A percentile compares a stretch with the other conserved stretches of the same genome.
Conservation (phyloP, 163 green algal species). For the Volvox carteri region DNA sequence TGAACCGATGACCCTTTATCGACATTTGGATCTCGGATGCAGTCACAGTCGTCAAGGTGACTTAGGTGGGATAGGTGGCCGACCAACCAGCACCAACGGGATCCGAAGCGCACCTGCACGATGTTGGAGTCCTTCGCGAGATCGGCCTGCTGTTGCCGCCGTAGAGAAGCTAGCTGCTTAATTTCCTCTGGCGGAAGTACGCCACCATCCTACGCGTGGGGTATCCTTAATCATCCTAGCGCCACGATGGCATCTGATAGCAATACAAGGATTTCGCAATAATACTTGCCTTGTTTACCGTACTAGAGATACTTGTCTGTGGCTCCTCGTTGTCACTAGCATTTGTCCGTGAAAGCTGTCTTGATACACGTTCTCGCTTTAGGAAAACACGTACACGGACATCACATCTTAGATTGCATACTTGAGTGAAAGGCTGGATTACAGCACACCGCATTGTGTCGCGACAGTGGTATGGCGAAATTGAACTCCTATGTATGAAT, state of each 20-base stretch:
- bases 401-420: neutral
- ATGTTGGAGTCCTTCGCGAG: slow-evolving; percentile 38
- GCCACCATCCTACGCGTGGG: slow-evolving; percentile 17
- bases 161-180: slow-evolving; percentile 8
- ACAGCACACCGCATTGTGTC: neutral
- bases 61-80: too few species aligned
- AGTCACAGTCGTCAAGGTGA: too few species aligned
- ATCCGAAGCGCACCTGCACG: slow-evolving; percentile 49
- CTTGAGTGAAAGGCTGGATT: neutral
- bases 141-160: slow-evolving; percentile 24
- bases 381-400: neutral
- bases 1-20: too few species aligned
- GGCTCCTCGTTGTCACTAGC: neutral
- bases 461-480: too few species aligned
- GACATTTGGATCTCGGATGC: too few species aligned
- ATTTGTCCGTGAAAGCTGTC: neutral
- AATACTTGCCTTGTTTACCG: too few species aligned
- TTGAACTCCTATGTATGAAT: too few species aligned
- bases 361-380: neutral
- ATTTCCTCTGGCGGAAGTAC: slow-evolving; percentile 30
- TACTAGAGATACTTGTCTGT: neutral
- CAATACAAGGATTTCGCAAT: too few species aligned
- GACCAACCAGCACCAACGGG: too few species aligned
- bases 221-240: too few species aligned
- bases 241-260: too few species aligned